phyloP scores from a whole-genome alignment of 2,329 filamentous ascomycete species.

The Nakataea oryzae region DNA sequence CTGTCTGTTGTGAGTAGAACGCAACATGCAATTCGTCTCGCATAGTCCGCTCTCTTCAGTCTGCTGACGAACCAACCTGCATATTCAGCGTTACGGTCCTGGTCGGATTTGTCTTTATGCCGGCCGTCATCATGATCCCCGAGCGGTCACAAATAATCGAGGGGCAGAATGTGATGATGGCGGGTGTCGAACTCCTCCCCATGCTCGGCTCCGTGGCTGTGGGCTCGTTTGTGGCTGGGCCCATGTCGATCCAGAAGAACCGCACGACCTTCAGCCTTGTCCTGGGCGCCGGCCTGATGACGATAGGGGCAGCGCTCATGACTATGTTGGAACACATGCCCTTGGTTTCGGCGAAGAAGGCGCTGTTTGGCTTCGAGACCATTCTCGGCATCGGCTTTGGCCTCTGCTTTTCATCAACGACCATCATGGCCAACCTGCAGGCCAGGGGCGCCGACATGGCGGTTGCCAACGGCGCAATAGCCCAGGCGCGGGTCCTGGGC shows the following conservation, averaged over 20 bases:
- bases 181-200: constrained; percentile 47
- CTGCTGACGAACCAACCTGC: background rate
- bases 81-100: constrained; percentile 40
- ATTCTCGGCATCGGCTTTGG: constrained; percentile 50
- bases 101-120: constrained; percentile 46
- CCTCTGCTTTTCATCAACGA: constrained; percentile 44
- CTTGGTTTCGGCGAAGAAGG: constrained; percentile 16
- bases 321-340: constrained; percentile 24
- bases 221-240: constrained; percentile 44
- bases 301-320: constrained; percentile 41
- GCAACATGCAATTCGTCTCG: background rate
- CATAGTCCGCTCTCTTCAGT: background rate
- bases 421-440: constrained; percentile 46
- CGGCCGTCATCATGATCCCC: constrained; percentile 47
- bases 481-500: constrained; percentile 49
- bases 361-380: constrained; percentile 43
- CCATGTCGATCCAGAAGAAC: constrained; percentile 41
- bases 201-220: constrained; percentile 46
- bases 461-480: constrained; percentile 47
- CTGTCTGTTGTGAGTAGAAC: constrained; percentile 29
- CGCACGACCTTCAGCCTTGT: constrained; percentile 41
- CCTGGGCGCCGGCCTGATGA: constrained; percentile 36
- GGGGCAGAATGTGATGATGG: constrained; percentile 37
- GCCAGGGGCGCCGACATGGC: constrained; percentile 37
- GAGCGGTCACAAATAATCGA: constrained; percentile 52